phyloP scores from a whole-genome alignment of 2,329 filamentous ascomycete genomes.

The Pyrenophora seminiperda region DNA sequence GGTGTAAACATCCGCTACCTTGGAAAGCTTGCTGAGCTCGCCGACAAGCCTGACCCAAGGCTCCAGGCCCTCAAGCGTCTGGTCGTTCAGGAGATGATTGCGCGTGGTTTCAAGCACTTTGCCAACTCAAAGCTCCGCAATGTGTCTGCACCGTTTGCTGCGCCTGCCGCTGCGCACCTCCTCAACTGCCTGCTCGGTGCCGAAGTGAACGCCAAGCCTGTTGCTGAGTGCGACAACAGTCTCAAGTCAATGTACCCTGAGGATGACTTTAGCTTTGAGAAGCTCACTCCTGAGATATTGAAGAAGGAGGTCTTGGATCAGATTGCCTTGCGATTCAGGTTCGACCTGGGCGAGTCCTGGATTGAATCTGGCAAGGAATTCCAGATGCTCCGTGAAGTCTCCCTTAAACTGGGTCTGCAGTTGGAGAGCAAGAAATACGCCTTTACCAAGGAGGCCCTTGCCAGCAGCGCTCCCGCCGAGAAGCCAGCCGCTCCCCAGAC shows the following conservation, averaged over 20 bases:
- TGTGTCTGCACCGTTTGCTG: conserved; percentile 78
- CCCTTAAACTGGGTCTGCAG: conserved; percentile 88
- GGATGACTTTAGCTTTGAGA: conserved; percentile 79
- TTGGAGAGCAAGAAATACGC: conserved; percentile 77
- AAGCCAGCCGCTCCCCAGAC: conserved; percentile 32
- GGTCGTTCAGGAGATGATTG: conserved; percentile 87
- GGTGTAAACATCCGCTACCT: conserved; percentile 97
- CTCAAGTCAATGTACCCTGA: conserved; percentile 80
- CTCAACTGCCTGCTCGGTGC: conserved; percentile 90
- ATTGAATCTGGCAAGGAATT: conserved; percentile 69
- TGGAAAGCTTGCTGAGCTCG: conserved; percentile 77
- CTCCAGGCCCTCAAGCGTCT: conserved; percentile 78
- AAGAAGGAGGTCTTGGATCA: conserved; percentile 73
- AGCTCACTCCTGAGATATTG: conserved; percentile 74
- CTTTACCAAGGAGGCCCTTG: conserved; percentile 58
- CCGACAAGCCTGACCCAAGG: conserved; percentile 64
- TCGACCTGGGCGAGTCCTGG: conserved; percentile 72
- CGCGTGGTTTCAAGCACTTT: conserved; percentile 94
- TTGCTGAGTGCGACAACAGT: conserved; percentile 74
- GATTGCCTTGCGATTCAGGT: conserved; percentile 75
- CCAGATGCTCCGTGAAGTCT: conserved; percentile 87
- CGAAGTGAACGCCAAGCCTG: conserved; percentile 75
- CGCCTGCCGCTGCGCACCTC: conserved; percentile 80
- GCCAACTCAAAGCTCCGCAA: conserved; percentile 78
- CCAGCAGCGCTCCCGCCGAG: conserved; percentile 24